Conservation (phyloP, 2,329 filamentous ascomycete genomes). For the Calonectria montana region DNA sequence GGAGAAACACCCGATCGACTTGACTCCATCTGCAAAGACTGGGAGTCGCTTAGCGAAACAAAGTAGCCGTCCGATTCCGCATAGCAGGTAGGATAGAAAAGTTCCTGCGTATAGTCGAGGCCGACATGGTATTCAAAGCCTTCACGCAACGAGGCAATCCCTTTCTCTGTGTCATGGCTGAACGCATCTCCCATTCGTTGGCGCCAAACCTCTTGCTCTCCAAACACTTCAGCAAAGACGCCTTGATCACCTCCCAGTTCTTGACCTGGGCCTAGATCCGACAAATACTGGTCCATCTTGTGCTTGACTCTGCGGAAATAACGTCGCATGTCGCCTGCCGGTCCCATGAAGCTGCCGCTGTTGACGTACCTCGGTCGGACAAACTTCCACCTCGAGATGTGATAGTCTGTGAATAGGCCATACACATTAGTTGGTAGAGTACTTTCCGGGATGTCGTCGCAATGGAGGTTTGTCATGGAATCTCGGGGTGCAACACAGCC, state of each 20-base stretch:
- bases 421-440: not conserved
- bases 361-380: not conserved
- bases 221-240: not conserved
- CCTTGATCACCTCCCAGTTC: not conserved
- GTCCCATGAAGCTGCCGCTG: not conserved
- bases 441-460: not conserved
- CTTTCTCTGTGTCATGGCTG: not conserved
- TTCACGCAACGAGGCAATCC: not conserved
- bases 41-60: not conserved
- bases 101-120: not conserved
- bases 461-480: not conserved
- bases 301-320: not conserved
- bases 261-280: not conserved
- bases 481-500: not conserved
- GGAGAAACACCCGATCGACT: not conserved
- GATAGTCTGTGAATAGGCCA: not conserved
- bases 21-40: not conserved
- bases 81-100: not conserved
- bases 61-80: not conserved
- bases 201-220: not conserved
- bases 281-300: not conserved
- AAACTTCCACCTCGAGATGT: not conserved
- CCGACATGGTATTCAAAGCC: not conserved
- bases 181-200: not conserved
- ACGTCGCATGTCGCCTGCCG: not conserved